phyloP scores from a whole-genome alignment of 2,329 filamentous ascomycete genomes.

The Aureobasidium mangrovei region DNA sequence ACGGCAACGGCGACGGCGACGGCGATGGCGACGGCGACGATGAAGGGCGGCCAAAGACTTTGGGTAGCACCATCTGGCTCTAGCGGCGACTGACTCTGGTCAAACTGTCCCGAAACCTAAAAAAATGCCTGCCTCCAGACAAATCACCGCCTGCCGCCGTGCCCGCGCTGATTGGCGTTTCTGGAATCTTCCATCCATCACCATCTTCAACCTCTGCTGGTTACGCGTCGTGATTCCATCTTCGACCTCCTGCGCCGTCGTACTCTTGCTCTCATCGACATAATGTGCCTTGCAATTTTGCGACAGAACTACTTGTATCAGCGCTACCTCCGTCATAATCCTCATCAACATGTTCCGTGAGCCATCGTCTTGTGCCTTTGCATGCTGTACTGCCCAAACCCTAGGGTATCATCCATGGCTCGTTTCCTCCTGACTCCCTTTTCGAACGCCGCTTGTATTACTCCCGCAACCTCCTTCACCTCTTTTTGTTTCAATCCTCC shows the following conservation, averaged over 20 bases:
- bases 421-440: not conserved
- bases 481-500: not conserved
- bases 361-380: not conserved
- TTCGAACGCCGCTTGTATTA: not conserved
- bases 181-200: conserved; percentile 5
- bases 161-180: not conserved
- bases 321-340: conserved; percentile 5
- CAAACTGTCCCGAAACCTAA: conserved; percentile 7
- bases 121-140: not conserved
- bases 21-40: not conserved
- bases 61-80: conserved; percentile 3
- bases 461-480: not conserved
- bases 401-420: not conserved
- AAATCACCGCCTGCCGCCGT: not conserved
- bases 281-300: not conserved
- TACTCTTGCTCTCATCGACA: not conserved
- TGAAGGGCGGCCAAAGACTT: conserved; percentile 4
- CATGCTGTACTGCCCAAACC: conserved; percentile 9
- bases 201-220: not conserved
- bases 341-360: conserved; percentile 3
- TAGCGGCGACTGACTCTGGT: conserved; percentile 7
- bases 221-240: not conserved
- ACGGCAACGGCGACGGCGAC: not conserved
- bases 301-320: not conserved
- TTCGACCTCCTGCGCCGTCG: not conserved